These are phyloP conservation scores for Fraxinus xanthoxyloides DNA, from an alignment of 305 asterid species.

Conservation along the genomic window DNA sequence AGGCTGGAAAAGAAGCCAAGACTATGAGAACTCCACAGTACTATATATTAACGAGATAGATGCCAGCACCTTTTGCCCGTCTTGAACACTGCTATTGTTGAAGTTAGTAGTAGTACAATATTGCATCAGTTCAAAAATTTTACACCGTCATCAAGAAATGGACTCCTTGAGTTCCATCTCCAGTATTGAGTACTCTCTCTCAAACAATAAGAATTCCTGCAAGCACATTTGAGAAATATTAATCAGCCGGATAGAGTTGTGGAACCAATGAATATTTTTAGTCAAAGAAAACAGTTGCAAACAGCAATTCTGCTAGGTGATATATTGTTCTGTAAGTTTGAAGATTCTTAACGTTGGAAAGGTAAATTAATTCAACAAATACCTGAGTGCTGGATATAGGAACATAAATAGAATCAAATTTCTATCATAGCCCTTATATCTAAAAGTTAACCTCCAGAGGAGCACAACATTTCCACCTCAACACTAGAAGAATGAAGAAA, in stretches of 20 bases:
- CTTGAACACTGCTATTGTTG: neutral
- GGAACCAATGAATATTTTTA: too few species aligned
- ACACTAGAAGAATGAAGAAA: neutral
- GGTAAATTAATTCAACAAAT: neutral
- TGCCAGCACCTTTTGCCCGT: neutral
- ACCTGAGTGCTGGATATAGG: neutral
- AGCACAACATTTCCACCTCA: neutral
- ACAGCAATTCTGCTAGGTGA: neutral
- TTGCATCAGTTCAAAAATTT: neutral
- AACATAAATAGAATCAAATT: neutral
- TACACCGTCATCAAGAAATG: slow-evolving; percentile 28
- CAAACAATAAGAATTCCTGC: slow-evolving; percentile 82
- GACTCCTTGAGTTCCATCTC: slow-evolving; percentile 42
- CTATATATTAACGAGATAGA: neutral
- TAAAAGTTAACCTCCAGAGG: neutral
- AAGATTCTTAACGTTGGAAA: neutral
- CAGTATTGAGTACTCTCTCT: slow-evolving; percentile 68
- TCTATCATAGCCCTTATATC: neutral
- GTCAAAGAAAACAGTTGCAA: neutral
- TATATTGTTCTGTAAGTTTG: neutral
- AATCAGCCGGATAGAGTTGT: neutral
- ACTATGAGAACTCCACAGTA: neutral
- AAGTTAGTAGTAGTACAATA: neutral
- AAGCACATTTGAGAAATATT: slow-evolving; percentile 18
- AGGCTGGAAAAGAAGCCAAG: neutral